Evolutionary conservation across 371 early-diverging fungal genomes (phyloP).

Genomic region (Mucor irregularis): DNA sequence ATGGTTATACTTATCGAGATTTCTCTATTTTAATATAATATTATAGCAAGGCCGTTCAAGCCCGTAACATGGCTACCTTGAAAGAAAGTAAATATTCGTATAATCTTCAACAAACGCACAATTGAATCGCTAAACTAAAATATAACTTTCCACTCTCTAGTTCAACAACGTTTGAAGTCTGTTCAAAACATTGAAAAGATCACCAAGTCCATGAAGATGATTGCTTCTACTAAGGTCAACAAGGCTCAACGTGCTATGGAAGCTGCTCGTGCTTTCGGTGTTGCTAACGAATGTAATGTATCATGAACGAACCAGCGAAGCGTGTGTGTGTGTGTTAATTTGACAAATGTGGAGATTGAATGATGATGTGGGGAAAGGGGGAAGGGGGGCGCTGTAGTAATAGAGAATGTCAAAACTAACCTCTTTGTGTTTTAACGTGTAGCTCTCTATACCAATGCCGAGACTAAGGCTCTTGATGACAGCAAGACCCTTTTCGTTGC

Average conservation of each 20-base stretch:
- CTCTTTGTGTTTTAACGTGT: conserved; percentile 6
- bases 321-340: too few species aligned
- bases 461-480: conserved; percentile 62
- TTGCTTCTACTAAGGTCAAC: conserved; percentile 98
- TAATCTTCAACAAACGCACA: too few species aligned
- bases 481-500: conserved; percentile 75
- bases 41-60: conserved; percentile 63
- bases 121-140: too few species aligned
- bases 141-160: too few species aligned
- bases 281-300: conserved; percentile 67
- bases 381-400: not conserved
- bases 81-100: conserved; percentile 76
- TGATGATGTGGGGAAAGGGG: not conserved
- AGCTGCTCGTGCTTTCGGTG: conserved; percentile 85
- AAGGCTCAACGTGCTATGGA: conserved; percentile 96
- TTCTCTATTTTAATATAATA: not conserved
- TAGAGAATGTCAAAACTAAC: not conserved
- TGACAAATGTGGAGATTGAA: too few species aligned
- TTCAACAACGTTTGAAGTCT: conserved; percentile 95
- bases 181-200: conserved; percentile 98
- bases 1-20: not conserved
- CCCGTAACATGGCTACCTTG: conserved; percentile 91
- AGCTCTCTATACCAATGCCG: conserved; percentile 84
- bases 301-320: not conserved
- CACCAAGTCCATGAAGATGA: conserved; percentile 99